phyloP scores from a whole-genome alignment of 1,284 basidiomycete genomes.

The Cryptococcus sp. region DNA sequence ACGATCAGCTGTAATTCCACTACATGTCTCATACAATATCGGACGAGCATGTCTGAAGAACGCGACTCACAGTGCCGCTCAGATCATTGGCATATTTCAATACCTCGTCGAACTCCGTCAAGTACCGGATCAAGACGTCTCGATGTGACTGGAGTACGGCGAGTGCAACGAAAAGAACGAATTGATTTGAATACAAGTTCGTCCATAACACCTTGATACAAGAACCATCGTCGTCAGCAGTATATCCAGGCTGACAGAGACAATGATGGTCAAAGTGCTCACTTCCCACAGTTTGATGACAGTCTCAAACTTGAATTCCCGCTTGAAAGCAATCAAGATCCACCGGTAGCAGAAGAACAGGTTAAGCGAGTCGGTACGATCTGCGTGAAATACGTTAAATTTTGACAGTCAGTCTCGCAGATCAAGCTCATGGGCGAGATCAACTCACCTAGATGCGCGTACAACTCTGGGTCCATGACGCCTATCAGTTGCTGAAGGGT shows the following conservation, averaged over 20 bases:
- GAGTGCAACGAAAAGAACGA: constrained; percentile 92
- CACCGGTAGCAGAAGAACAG: constrained; percentile 98
- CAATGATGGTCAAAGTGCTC: constrained; percentile 7
- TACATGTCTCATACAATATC: background rate
- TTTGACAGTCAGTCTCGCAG: background rate
- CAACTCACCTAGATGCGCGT: constrained; percentile 72
- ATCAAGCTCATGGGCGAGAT: background rate
- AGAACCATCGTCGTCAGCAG: background rate
- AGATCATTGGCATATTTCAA: constrained; percentile 94
- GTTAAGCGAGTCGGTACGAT: constrained; percentile 87
- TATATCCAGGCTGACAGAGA: background rate
- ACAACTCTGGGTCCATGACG: constrained; percentile 92
- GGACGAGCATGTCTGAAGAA: background rate
- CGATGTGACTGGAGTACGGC: constrained; percentile 91
- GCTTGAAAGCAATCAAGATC: constrained; percentile 78
- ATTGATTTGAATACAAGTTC: constrained; percentile 80
- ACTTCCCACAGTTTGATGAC: constrained; percentile 90
- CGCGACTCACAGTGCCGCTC: constrained; percentile 66
- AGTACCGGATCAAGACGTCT: constrained; percentile 88
- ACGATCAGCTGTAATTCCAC: constrained; percentile 1
- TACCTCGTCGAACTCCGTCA: constrained; percentile 70
- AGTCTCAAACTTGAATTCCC: constrained; percentile 89
- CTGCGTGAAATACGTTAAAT: constrained; percentile 53
- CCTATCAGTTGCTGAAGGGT: constrained; percentile 86
- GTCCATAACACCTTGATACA: constrained; percentile 71